Evolutionary conservation across 805 yeast species (phyloP), one percentile per base, ranked within the genome.

Genomic region (Sugiyamaella marilandica): DNA sequence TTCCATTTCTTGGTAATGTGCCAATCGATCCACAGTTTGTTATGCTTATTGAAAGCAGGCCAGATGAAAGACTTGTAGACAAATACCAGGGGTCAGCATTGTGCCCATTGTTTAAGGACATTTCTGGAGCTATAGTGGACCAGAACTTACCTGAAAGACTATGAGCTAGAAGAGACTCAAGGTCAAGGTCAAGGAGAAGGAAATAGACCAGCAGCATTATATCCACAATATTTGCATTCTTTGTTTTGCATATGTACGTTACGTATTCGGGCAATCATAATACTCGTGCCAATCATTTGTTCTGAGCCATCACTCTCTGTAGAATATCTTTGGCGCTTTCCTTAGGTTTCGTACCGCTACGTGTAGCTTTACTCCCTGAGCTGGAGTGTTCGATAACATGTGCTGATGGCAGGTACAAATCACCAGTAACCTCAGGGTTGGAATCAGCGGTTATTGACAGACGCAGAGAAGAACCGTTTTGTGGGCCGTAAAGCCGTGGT

Each of bases 1-100:
- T 94, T 32, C 80, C 82, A 7, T 90, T 84, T 61, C 71, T 95
- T 57, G 99, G 98, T 0, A 82, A 82, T 50, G 82, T 94, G 3
- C 99, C 99, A 0, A 87, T 94, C 26, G 98, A 94, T 65, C 98
- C 99, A 1, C 77, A 76, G 47, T 94, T 95, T 71, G 92, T 87
- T 35, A 89, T 87, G 60, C 68, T 89, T 75, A 81, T 94, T n/a
- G 99, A 94, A 67, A 67, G 74, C 48, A 74, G 74, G 52, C 56
- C 52, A 62, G 36, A 56, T 58, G 7, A 41, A 16, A 51, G 48
- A 7, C 50, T 67, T 9, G 53, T 61, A 18, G 58, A 55, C 26
- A 57, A 57, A 33, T 69, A 70, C 53, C 34, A 36, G 4, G 61
- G 62, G 32, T 65, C 70, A 21, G 71, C 71, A 16, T 62, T 76